Evolutionary conservation across 2,329 filamentous ascomycete genomes (phyloP).

Genomic region (Xylariaceae sp.): DNA sequence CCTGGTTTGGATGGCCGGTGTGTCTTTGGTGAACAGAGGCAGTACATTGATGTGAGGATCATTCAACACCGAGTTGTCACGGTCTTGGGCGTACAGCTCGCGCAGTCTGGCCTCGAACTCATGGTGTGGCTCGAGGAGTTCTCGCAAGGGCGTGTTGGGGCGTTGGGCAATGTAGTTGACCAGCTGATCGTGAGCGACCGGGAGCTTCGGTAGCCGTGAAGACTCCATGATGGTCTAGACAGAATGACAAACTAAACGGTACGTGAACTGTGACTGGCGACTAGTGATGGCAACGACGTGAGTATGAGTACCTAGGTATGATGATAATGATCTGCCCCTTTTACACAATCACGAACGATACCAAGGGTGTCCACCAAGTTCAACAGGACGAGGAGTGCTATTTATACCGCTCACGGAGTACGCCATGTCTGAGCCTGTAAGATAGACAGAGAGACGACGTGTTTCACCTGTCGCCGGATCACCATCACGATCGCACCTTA

Average conservation of each 20-base stretch:
- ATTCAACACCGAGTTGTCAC: conserved; percentile 50
- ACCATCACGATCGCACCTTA: no score
- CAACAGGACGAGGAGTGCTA: no score
- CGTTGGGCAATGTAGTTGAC: conserved; percentile 51
- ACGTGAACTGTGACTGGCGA: not conserved
- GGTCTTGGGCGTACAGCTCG: conserved; percentile 63
- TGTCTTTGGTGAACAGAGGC: conserved; percentile 57
- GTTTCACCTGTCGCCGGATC: no score
- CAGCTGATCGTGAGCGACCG: conserved; percentile 42
- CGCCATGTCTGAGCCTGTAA: no score
- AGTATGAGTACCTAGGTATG: not conserved
- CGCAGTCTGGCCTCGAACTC: conserved; percentile 62
- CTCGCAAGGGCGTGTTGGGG: conserved; percentile 46
- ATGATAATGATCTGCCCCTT: not conserved
- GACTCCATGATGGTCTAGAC: conserved; percentile 32
- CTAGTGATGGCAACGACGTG: not conserved
- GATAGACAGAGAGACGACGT: no score
- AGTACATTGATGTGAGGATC: conserved; percentile 58
- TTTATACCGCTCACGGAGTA: no score
- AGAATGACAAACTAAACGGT: not conserved
- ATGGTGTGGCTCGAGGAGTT: conserved; percentile 62
- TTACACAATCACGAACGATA: not conserved
- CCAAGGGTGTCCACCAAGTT: no score
- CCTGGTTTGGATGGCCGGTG: conserved; percentile 54
- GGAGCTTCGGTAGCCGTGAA: conserved; percentile 40